These are phyloP conservation scores for Leccinum griseonigrum DNA, from an alignment of 1,284 basidiomycete genomes.

Conservation along the genomic window DNA sequence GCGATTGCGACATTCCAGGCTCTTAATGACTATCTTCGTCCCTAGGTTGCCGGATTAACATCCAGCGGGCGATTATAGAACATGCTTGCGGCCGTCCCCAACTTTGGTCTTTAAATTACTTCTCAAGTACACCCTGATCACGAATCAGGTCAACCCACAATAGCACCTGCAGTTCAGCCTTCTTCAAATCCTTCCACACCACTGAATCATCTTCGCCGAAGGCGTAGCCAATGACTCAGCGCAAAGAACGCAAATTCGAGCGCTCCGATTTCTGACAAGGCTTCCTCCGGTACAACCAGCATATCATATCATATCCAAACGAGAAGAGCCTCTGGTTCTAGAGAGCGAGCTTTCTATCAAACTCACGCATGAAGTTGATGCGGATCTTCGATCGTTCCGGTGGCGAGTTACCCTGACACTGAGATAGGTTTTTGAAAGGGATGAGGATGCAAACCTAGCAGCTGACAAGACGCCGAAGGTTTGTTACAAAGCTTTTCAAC, in stretches of 20 bases:
- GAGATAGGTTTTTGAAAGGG: conserved; percentile 61
- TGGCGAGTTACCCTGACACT: conserved; percentile 2
- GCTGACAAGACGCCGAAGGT: conserved; percentile 84
- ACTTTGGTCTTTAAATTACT: conserved; percentile 47
- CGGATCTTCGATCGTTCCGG: conserved; percentile 39
- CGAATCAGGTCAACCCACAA: conserved; percentile 20
- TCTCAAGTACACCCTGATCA: conserved; percentile 25
- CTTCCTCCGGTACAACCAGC: conserved; percentile 20
- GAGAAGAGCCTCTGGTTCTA: conserved; percentile 54
- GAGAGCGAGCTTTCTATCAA: conserved; percentile 69
- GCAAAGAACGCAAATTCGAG: conserved; percentile 52
- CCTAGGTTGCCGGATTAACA: conserved; percentile 78
- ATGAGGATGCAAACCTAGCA: conserved; percentile 66
- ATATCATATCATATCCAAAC: conserved; percentile 10
- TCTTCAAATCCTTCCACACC: conserved; percentile 29
- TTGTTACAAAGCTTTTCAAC: conserved; percentile 17
- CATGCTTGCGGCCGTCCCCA: conserved; percentile 85
- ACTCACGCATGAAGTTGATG: conserved; percentile 77
- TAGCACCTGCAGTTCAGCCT: conserved; percentile 30
- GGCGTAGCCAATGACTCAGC: conserved; percentile 82
- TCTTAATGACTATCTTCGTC: conserved; percentile 90
- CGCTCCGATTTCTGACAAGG: conserved; percentile 23
- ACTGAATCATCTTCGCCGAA: conserved; percentile 47
- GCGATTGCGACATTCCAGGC: conserved; percentile 96
- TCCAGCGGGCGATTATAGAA: conserved; percentile 72